These are phyloP conservation scores for Tolypocladium pustulatum DNA, from an alignment of 2,329 filamentous ascomycete genomes.

Conservation along the genomic window DNA sequence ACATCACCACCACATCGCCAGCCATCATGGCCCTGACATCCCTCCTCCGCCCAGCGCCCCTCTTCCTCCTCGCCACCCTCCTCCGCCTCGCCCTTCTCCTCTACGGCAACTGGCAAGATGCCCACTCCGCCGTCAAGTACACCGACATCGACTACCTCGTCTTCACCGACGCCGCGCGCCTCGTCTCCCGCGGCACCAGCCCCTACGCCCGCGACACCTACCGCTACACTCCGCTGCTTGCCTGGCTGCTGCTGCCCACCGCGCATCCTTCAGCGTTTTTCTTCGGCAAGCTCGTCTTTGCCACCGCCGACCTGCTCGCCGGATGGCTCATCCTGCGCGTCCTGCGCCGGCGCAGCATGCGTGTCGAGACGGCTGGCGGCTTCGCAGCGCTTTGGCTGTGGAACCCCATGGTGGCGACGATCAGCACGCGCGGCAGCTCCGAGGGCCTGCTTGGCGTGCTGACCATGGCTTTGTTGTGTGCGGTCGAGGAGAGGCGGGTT, in stretches of 20 bases:
- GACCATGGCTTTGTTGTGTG: conserved; percentile 76
- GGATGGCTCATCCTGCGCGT: conserved; percentile 59
- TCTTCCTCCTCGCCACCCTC: conserved; percentile 47
- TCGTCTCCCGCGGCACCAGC: conserved; percentile 53
- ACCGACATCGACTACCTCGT: conserved; percentile 98
- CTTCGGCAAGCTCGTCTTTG: conserved; percentile 83
- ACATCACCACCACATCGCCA: background rate
- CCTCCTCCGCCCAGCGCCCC: conserved; percentile 27
- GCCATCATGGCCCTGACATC: conserved; percentile 4
- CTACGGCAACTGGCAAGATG: conserved; percentile 90
- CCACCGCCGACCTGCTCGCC: conserved; percentile 69
- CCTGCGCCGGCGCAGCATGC: conserved; percentile 33
- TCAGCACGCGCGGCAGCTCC: conserved; percentile 88
- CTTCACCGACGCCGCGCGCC: conserved; percentile 89
- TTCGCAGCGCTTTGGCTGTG: conserved; percentile 86
- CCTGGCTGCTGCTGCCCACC: conserved; percentile 83
- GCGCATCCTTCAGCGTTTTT: conserved; percentile 50
- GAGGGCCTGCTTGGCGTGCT: conserved; percentile 83
- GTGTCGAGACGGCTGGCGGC: conserved; percentile 47
- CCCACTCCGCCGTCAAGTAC: conserved; percentile 86
- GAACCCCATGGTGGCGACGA: conserved; percentile 97
- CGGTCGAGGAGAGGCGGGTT: conserved; percentile 54
- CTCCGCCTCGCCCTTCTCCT: conserved; percentile 66
- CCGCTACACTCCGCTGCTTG: conserved; percentile 87
- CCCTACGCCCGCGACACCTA: conserved; percentile 91